These are phyloP conservation scores for Colletotrichum spaethianum DNA, from an alignment of 2,329 filamentous ascomycete species.

Conservation along the genomic window DNA sequence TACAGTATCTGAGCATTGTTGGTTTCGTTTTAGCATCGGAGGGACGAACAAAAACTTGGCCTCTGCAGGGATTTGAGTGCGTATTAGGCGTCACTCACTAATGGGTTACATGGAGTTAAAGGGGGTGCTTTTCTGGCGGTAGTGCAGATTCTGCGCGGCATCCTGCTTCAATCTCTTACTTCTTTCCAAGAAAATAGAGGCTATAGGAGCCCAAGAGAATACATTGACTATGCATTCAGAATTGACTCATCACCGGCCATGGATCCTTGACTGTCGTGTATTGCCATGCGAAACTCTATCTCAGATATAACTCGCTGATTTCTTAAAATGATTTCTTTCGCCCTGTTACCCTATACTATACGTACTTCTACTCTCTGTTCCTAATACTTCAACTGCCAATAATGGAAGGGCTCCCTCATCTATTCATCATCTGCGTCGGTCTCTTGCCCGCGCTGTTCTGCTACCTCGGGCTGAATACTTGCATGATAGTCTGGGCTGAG, in stretches of 20 bases:
- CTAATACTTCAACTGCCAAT: too few species aligned
- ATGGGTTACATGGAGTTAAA: conserved; percentile 4
- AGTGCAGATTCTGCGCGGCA: neutral
- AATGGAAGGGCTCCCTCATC: neutral
- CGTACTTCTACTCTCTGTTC: too few species aligned
- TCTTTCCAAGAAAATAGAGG: too few species aligned
- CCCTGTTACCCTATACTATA: too few species aligned
- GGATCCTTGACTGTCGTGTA: too few species aligned
- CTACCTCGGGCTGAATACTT: neutral
- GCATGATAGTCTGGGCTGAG: neutral
- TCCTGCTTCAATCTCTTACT: too few species aligned
- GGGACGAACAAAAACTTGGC: too few species aligned
- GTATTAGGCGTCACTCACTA: neutral
- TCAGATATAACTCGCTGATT: neutral
- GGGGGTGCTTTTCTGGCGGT: neutral
- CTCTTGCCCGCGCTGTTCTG: neutral
- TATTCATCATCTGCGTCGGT: neutral
- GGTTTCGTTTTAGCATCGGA: neutral
- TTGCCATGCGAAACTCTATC: neutral
- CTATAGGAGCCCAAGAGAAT: too few species aligned
- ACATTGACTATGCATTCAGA: neutral
- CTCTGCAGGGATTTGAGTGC: neutral
- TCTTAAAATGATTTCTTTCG: too few species aligned
- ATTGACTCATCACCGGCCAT: neutral
- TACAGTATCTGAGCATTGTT: neutral